These are phyloP conservation scores for Candida koratica DNA, from an alignment of 805 yeast species.

Conservation along the genomic window DNA sequence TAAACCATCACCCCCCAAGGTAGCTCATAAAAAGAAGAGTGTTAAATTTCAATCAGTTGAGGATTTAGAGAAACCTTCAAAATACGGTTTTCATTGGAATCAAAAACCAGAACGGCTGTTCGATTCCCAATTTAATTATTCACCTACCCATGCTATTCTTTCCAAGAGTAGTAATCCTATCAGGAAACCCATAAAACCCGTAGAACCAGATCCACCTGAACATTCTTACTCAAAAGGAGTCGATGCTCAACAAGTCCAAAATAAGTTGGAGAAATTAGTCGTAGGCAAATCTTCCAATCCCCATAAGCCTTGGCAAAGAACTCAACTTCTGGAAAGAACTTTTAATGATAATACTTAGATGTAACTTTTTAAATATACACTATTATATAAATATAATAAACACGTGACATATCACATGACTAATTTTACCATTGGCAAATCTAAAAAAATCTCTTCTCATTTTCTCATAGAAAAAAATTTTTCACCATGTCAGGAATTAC, in stretches of 20 bases:
- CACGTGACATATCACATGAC: not conserved
- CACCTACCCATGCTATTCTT: constrained; percentile 23
- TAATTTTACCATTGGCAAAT: not conserved
- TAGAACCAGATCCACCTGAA: too few relatives aligned
- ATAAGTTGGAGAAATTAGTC: constrained; percentile 12
- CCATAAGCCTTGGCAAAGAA: constrained; percentile 4
- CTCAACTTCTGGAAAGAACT: constrained; percentile 1
- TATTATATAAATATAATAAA: too few relatives aligned
- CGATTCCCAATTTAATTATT: constrained; percentile 24
- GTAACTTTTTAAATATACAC: too few relatives aligned
- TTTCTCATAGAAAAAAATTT: constrained; percentile 3
- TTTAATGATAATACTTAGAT: too few relatives aligned
- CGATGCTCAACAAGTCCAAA: constrained; percentile 11
- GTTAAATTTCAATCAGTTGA: constrained; percentile 1
- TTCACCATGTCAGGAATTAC: constrained; percentile 56
- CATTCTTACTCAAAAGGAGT: constrained; percentile 14
- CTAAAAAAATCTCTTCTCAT: too few relatives aligned
- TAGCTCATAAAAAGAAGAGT: not conserved
- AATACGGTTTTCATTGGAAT: constrained; percentile 16
- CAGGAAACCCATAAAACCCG: too few relatives aligned
- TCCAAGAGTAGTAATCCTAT: constrained; percentile 7
- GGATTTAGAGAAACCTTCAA: constrained; percentile 12
- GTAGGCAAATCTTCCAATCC: constrained; percentile 3
- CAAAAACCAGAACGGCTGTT: constrained; percentile 30
- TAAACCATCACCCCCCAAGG: constrained; percentile 8